Percentiles rank a stretch among this genome's conserved stretches.
Evolutionary conservation across 2,329 filamentous ascomycete species (phyloP).

Genomic region (Botrytis fabae): DNA sequence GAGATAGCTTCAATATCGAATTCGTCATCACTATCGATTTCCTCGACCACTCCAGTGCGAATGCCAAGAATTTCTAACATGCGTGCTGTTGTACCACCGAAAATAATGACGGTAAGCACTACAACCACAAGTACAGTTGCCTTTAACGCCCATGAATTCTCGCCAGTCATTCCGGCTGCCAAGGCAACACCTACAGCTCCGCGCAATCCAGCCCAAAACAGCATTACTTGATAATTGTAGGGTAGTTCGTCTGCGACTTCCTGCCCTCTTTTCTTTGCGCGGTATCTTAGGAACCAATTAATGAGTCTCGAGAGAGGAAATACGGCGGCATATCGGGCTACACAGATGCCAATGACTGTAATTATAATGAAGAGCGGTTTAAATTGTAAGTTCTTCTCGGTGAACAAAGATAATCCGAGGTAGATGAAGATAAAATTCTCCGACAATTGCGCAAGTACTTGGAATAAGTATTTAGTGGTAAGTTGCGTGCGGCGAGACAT

Average conservation of each 20-base stretch:
- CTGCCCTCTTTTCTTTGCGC: slow-evolving; percentile 71
- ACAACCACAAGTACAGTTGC: slow-evolving; percentile 98
- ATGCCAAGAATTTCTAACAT: slow-evolving; percentile 99
- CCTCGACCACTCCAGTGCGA: slow-evolving; percentile 91
- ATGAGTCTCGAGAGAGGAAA: slow-evolving; percentile 88
- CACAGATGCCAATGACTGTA: slow-evolving; percentile 86
- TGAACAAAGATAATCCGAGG: slow-evolving; percentile 90
- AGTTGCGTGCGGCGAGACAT: slow-evolving; percentile 98
- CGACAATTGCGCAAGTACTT: slow-evolving; percentile 88
- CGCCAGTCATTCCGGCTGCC: slow-evolving; percentile 81
- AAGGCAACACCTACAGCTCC: slow-evolving; percentile 95
- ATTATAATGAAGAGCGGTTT: slow-evolving; percentile 95
- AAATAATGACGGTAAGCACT: slow-evolving; percentile 97
- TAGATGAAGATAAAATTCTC: slow-evolving; percentile 99
- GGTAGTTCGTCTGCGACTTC: slow-evolving; percentile 86
- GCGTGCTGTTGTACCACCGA: slow-evolving; percentile 92
- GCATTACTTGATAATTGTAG: slow-evolving; percentile 96
- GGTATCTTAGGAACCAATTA: slow-evolving; percentile 89
- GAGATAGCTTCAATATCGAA: slow-evolving; percentile 74
- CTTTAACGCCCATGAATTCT: slow-evolving; percentile 78
- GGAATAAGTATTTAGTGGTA: slow-evolving; percentile 96
- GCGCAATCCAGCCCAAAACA: slow-evolving; percentile 97
- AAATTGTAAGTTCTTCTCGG: slow-evolving; percentile 82
- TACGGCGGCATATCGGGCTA: slow-evolving; percentile 88
- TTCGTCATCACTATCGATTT: slow-evolving; percentile 96